Conservation (phyloP, 2,329 filamentous ascomycete genomes). For the Periconia digitata region DNA sequence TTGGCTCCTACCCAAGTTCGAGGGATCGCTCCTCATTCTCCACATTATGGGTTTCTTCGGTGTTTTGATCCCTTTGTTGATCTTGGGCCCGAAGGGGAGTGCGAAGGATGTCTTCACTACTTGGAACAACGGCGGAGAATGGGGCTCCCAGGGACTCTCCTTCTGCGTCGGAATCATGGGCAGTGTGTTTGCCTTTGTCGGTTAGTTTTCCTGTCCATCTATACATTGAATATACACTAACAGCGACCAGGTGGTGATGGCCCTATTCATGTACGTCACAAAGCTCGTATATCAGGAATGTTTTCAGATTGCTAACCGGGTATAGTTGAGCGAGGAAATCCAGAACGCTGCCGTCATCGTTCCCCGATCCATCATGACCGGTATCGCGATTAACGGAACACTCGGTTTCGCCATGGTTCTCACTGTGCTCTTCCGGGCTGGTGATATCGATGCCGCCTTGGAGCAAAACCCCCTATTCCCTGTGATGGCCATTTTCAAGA, state of each 20-base stretch:
- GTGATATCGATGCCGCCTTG: slow-evolving; percentile 34
- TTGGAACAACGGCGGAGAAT: slow-evolving; percentile 50
- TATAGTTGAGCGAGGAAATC: slow-evolving; percentile 23
- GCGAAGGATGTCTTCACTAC: slow-evolving; percentile 47
- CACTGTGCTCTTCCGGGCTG: slow-evolving; percentile 38
- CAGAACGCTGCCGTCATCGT: slow-evolving; percentile 20
- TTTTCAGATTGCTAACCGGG: slow-evolving; percentile 19
- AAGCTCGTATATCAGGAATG: background rate
- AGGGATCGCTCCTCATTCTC: slow-evolving; percentile 50
- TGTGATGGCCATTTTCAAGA: slow-evolving; percentile 51
- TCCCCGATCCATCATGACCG: slow-evolving; percentile 38
- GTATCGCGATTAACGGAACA: slow-evolving; percentile 36
- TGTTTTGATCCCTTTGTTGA: slow-evolving; percentile 50
- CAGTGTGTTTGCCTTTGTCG: slow-evolving; percentile 39
- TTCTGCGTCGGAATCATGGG: slow-evolving; percentile 44
- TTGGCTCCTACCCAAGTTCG: slow-evolving; percentile 49
- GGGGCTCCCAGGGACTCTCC: slow-evolving; percentile 47
- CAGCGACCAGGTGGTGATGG: slow-evolving; percentile 28
- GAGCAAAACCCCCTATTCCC: slow-evolving; percentile 46
- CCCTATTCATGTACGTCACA: slow-evolving; percentile 36
- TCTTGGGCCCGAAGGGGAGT: slow-evolving; percentile 43
- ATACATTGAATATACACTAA: background rate
- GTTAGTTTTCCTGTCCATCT: slow-evolving; percentile 10
- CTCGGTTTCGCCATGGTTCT: slow-evolving; percentile 37
- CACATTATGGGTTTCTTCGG: slow-evolving; percentile 55